Conservation (phyloP, 345 rosid species). For the Salix koriyanagi region DNA sequence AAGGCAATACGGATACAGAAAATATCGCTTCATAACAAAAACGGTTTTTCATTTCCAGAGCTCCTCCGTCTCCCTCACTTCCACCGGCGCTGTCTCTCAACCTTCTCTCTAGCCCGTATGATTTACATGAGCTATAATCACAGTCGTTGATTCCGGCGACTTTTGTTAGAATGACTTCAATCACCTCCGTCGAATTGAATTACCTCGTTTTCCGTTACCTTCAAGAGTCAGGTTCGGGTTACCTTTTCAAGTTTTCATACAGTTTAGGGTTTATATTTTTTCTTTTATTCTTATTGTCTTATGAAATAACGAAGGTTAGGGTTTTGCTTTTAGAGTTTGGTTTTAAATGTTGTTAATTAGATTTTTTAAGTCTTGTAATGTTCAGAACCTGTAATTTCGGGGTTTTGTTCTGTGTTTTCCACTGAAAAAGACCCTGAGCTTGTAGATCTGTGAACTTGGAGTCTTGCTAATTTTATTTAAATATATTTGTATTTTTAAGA, state of each 20-base stretch:
- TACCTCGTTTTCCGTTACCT: conserved; percentile 89
- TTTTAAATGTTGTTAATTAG: conserved; percentile 5
- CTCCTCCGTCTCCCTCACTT: neutral
- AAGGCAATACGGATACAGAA: too few species aligned
- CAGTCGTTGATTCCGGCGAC: neutral
- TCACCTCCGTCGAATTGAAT: conserved; percentile 81
- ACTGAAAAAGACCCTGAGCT: neutral
- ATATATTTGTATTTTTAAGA: too few species aligned
- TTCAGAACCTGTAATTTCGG: neutral
- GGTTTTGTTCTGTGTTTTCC: neutral
- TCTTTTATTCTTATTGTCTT: neutral
- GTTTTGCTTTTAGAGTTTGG: conserved; percentile 17
- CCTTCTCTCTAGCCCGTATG: neutral
- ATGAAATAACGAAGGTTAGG: neutral
- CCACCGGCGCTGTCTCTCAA: neutral
- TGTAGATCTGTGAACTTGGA: conserved; percentile 14
- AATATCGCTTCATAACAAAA: neutral
- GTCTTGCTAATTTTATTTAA: neutral
- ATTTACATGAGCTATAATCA: neutral
- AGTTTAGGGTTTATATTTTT: neutral
- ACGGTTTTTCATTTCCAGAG: neutral
- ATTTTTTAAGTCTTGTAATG: neutral
- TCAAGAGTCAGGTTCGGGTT: conserved; percentile 72
- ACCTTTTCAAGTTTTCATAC: neutral
- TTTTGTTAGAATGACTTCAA: conserved; percentile 46